Base-by-base conservation (phyloP, 495 filamentous ascomycete genomes). In the Achaetomiella virescens region DNA sequence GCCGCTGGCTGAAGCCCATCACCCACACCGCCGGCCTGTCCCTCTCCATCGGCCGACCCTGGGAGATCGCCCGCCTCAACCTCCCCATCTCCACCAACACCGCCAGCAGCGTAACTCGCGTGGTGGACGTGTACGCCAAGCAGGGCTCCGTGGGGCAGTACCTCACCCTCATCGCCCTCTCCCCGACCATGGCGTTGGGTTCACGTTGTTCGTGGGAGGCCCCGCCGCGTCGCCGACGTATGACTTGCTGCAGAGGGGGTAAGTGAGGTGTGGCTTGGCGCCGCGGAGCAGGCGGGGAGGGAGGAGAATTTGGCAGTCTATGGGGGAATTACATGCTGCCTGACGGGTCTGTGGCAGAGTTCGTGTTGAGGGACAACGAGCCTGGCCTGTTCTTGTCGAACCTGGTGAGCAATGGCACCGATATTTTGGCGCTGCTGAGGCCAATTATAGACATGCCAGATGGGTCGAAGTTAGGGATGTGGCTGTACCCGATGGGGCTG, bases 1-100 rank as follows among this genome's bases (percentile, higher is more conserved):
- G 78, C 54, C 54, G 64, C 33, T 85, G 79, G 82, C 57, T 86
- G 35, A 79, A 80, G 50, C 80, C 81, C 3, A 10, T 61, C 22
- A 53, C 70, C 1, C 72, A 78, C 59, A 78, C 78, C 3, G 68
- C 76, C 3, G 63, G 61, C n/a, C 52, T 73, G 0, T 55, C 55
- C 6, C 48, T 66, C 20, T 71, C 72, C 8, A 65, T 84, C 41
- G 81, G 82, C 18, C 68, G 75, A 0, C 82, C 83, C 1, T 84
- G 80, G 81, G 83, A 84, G 48, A 83, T 72, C 58, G 60, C 70
- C 11, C 55, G 61, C 22, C 27, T 24, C 10, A 4, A 18, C 3
- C 10, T 31, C n/a, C 4, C 33, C 24, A 20, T 49, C 17, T 37
- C 55, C 0, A 22, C 50, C 14, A n/a, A 29, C 47, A 7, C 52